phyloP scores from a whole-genome alignment of 1,139 yeast genomes.

The Kluyveromyces marxianus region DNA sequence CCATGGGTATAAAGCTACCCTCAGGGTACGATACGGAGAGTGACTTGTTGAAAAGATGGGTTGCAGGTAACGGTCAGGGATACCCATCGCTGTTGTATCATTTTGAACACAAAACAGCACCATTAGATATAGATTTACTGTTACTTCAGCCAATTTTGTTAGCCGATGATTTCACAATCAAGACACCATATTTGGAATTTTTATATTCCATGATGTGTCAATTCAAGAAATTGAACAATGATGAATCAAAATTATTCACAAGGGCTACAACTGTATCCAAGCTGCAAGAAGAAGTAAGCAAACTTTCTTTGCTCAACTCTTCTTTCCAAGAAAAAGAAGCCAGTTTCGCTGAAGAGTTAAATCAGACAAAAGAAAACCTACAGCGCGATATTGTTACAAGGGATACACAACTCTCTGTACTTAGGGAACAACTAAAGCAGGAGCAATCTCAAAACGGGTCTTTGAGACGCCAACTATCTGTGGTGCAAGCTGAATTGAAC shows the following conservation, averaged over 20 bases:
- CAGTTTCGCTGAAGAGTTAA: constrained; percentile 14
- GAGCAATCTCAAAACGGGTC: not conserved
- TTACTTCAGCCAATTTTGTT: constrained; percentile 77
- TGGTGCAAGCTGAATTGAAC: not conserved
- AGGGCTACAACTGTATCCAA: constrained; percentile 28
- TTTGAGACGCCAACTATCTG: not conserved
- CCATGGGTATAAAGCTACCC: constrained; percentile 56
- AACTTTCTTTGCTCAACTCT: not conserved
- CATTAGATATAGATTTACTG: constrained; percentile 60
- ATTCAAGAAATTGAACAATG: constrained; percentile 44
- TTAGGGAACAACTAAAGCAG: constrained; percentile 2
- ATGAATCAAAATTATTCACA: constrained; percentile 35
- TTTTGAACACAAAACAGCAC: constrained; percentile 21
- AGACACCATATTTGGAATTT: constrained; percentile 86
- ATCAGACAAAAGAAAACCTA: constrained; percentile 4
- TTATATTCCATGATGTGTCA: constrained; percentile 76
- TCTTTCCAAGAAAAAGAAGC: constrained; percentile 9
- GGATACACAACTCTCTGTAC: constrained; percentile 2
- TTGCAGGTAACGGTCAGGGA: constrained; percentile 27
- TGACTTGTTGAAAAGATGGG: constrained; percentile 49
- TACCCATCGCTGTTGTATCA: constrained; percentile 25
- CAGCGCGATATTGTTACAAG: not conserved
- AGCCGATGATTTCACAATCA: constrained; percentile 78
- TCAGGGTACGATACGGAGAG: constrained; percentile 40
- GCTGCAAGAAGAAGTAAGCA: constrained; percentile 3